Percentiles rank a stretch among this genome's conserved stretches.
Conservation (phyloP, 2,329 filamentous ascomycete genomes). For the Penicillium sp. region DNA sequence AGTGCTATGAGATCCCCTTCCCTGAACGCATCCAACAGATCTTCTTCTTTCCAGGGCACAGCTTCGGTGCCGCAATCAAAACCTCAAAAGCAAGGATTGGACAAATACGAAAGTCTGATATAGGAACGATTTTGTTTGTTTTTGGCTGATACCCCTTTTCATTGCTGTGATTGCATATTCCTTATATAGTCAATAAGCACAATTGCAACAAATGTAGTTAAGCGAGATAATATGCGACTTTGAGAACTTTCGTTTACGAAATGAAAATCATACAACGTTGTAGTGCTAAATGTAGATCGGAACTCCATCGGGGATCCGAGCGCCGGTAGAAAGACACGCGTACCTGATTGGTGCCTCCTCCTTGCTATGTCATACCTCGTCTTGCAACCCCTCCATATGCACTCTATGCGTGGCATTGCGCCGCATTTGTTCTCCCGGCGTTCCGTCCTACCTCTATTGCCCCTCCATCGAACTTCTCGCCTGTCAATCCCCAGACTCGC, state of each 20-base stretch:
- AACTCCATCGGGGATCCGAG: constrained; percentile 8
- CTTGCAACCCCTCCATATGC: constrained; percentile 14
- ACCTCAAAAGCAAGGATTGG: constrained; percentile 47
- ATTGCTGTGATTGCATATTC: not conserved
- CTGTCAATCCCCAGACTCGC: constrained; percentile 9
- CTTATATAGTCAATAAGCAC: constrained; percentile 4
- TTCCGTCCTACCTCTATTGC: constrained; percentile 20
- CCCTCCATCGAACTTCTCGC: constrained; percentile 14
- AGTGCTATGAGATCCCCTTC: constrained; percentile 22
- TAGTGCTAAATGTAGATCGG: constrained; percentile 4
- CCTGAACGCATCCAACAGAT: constrained; percentile 15
- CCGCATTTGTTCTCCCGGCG: constrained; percentile 18
- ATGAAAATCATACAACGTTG: not conserved
- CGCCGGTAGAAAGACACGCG: not conserved
- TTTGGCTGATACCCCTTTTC: constrained; percentile 10
- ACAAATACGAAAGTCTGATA: constrained; percentile 58
- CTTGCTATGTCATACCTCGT: constrained; percentile 21
- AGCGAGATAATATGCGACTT: not conserved
- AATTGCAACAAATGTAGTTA: not conserved
- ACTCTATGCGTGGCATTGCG: constrained; percentile 23
- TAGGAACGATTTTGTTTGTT: constrained; percentile 26
- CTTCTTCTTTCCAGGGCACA: constrained; percentile 27
- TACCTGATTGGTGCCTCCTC: constrained; percentile 20
- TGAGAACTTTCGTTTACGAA: not conserved
- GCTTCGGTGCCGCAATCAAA: constrained; percentile 23